Evolutionary conservation across 1,284 basidiomycete genomes (phyloP).

Genomic region (Sporisorium exsertum): DNA sequence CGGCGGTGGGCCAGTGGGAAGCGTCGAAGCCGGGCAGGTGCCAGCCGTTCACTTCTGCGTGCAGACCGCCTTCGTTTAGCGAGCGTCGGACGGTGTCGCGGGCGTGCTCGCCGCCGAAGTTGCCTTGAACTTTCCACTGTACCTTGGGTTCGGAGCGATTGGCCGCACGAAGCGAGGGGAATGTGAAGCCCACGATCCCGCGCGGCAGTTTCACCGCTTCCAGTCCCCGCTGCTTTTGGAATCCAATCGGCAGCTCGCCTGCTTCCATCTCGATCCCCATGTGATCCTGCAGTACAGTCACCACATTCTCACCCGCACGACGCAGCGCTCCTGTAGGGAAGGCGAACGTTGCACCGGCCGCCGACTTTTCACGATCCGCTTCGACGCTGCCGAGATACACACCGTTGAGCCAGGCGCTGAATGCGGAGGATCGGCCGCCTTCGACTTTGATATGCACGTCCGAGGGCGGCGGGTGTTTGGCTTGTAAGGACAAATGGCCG

Average conservation of each 20-base stretch:
- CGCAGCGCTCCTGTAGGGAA: slow-evolving; percentile 75
- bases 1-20: slow-evolving; percentile 75
- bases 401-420: slow-evolving; percentile 82
- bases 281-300: slow-evolving; percentile 82
- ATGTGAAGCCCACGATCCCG: slow-evolving; percentile 74
- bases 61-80: slow-evolving; percentile 83
- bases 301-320: slow-evolving; percentile 74
- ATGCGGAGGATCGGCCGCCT: slow-evolving; percentile 81
- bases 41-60: slow-evolving; percentile 82
- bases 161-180: slow-evolving; percentile 73
- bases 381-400: slow-evolving; percentile 76
- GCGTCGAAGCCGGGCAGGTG: slow-evolving; percentile 81
- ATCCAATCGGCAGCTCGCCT: slow-evolving; percentile 42
- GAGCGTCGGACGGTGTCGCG: slow-evolving; percentile 79
- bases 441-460: slow-evolving; percentile 80
- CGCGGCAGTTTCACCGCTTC: slow-evolving; percentile 77
- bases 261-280: slow-evolving; percentile 77
- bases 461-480: slow-evolving; percentile 71
- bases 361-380: slow-evolving; percentile 24
- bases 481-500: slow-evolving; percentile 75
- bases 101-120: slow-evolving; percentile 80
- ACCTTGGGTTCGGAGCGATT: slow-evolving; percentile 69
- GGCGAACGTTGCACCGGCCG: slow-evolving; percentile 35
- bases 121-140: slow-evolving; percentile 84
- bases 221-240: slow-evolving; percentile 50